Conservation (phyloP, 2,329 filamentous ascomycete genomes). For the Penicillium sp. region DNA sequence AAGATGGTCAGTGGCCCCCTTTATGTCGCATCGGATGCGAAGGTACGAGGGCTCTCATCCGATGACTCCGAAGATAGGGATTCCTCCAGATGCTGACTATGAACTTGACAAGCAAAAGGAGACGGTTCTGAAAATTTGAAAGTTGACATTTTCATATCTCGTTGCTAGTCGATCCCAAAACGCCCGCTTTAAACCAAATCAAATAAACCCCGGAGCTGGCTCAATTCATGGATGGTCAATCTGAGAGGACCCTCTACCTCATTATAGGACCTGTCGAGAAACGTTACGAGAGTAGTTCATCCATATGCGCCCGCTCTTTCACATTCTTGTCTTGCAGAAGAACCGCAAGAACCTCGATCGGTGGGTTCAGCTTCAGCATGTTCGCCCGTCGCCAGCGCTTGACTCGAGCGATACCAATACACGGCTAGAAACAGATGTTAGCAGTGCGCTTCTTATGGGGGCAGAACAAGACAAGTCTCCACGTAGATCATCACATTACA, state of each 20-base stretch:
- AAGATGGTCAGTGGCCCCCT: neutral
- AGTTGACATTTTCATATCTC: slow-evolving; percentile 1
- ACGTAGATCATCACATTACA: slow-evolving; percentile 45
- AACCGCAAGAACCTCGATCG: slow-evolving; percentile 86
- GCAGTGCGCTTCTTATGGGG: slow-evolving; percentile 2
- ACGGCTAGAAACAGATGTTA: slow-evolving; percentile 63
- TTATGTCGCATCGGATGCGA: neutral
- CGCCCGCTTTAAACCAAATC: slow-evolving; percentile 18
- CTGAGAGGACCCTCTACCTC: neutral
- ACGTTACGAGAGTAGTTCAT: slow-evolving; percentile 40
- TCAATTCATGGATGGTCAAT: neutral
- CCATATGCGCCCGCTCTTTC: slow-evolving; percentile 68
- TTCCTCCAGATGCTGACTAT: neutral
- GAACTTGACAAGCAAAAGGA: neutral
- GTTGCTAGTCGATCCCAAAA: slow-evolving; percentile 12
- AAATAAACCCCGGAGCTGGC: neutral
- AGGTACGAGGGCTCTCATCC: neutral
- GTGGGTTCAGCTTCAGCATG: slow-evolving; percentile 78
- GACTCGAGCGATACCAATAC: slow-evolving; percentile 78
- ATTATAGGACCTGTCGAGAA: neutral
- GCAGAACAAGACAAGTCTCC: neutral
- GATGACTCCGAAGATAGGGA: neutral
- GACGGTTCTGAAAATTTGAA: neutral
- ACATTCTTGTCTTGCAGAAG: slow-evolving; percentile 65
- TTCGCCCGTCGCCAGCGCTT: slow-evolving; percentile 89